Percentiles rank a stretch among this genome's conserved stretches.
These are phyloP conservation scores for Priceomyces carsonii DNA, from an alignment of 805 yeast species.

Conservation along the genomic window DNA sequence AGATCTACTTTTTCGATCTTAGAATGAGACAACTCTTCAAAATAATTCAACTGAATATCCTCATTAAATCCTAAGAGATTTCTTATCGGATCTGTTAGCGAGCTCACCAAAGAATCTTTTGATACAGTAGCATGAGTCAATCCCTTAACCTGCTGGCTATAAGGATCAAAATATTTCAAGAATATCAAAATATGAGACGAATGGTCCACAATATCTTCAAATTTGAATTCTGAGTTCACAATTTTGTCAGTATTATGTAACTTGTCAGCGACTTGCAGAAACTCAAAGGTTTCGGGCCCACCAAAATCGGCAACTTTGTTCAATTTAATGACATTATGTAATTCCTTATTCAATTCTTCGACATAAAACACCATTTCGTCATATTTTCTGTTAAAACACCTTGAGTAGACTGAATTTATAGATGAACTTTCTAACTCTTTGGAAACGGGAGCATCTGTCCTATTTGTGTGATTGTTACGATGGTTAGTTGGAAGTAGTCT, in stretches of 20 bases:
- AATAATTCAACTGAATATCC: conserved; percentile 36
- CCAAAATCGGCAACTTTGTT: conserved; percentile 5
- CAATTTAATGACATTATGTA: conserved; percentile 21
- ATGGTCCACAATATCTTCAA: conserved; percentile 17
- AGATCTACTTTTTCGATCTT: conserved; percentile 48
- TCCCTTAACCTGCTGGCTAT: conserved; percentile 58
- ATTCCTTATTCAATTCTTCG: conserved; percentile 55
- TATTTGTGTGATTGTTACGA: conserved; percentile 68
- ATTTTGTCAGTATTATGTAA: conserved; percentile 14
- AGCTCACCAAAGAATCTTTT: conserved; percentile 45
- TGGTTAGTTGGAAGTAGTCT: conserved; percentile 66
- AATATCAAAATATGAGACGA: conserved; percentile 35
- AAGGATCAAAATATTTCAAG: conserved; percentile 67
- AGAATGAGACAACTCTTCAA: conserved; percentile 63
- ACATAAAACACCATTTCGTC: conserved; percentile 60
- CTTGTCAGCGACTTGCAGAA: conserved; percentile 18
- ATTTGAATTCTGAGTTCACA: conserved; percentile 6
- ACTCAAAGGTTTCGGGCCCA: conserved; percentile 24
- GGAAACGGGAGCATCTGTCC: conserved; percentile 51
- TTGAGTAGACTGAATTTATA: conserved; percentile 53
- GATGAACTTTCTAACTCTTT: conserved; percentile 33
- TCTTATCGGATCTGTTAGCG: conserved; percentile 42
- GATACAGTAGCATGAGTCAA: conserved; percentile 58
- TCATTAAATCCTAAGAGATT: conserved; percentile 40
- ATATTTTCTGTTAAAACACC: conserved; percentile 46